Conservation (phyloP, 331 rosid species). For the Malus hybrid region DNA sequence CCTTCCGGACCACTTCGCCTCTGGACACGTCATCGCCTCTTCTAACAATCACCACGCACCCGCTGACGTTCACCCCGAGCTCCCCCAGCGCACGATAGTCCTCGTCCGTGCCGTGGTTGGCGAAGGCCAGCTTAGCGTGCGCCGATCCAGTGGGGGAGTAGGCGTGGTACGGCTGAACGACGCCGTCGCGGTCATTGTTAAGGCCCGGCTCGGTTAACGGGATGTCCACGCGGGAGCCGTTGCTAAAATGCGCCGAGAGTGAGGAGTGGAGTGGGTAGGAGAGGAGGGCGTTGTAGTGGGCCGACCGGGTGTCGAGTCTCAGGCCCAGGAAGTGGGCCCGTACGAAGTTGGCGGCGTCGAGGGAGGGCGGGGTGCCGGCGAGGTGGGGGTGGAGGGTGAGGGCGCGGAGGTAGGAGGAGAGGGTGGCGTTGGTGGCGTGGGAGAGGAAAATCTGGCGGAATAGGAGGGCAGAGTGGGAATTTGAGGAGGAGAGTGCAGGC, state of each 20-base stretch:
- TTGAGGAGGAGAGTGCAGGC: conserved; percentile 3
- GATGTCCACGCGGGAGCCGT: conserved; percentile 30
- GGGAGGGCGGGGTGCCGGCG: conserved; percentile 68
- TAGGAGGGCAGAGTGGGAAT: conserved; percentile 12
- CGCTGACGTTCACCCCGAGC: conserved; percentile 52
- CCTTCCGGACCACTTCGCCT: conserved; percentile 48
- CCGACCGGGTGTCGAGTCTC: conserved; percentile 40
- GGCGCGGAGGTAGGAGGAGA: conserved; percentile 62
- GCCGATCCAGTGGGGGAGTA: conserved; percentile 87
- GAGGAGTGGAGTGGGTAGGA: conserved; percentile 68
- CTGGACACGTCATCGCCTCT: conserved; percentile 52
- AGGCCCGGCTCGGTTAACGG: conserved; percentile 25
- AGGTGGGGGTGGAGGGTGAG: conserved; percentile 83
- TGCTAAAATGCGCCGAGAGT: conserved; percentile 39
- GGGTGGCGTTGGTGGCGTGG: conserved; percentile 46
- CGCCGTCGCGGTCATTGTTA: background rate
- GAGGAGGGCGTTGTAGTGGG: conserved; percentile 47
- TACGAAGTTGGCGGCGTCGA: conserved; percentile 29
- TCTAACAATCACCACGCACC: conserved; percentile 62
- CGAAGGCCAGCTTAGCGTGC: conserved; percentile 48
- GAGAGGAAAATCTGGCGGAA: conserved; percentile 52
- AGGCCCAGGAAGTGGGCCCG: conserved; percentile 39
- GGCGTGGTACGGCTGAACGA: conserved; percentile 75
- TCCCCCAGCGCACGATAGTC: conserved; percentile 51
- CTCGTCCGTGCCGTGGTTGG: conserved; percentile 56